phyloP scores from a whole-genome alignment of 148 eudicot species.

The Nepenthes mirabilis region DNA sequence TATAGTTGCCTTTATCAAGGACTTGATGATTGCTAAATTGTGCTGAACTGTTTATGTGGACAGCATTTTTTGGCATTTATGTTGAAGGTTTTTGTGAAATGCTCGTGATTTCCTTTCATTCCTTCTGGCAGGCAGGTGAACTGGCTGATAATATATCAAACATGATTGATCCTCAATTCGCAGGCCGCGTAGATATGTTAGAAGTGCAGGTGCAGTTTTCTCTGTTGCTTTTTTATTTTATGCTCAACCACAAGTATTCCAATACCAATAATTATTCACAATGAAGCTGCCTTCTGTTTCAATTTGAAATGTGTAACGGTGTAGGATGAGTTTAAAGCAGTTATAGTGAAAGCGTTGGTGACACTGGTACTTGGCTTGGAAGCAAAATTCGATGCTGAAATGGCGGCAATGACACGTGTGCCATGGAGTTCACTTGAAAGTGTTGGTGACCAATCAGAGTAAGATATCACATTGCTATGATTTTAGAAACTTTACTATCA shows the following conservation, averaged over 20 bases:
- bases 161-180: slow-evolving; percentile 60
- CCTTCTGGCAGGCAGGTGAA: slow-evolving; percentile 65
- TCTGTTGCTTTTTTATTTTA: no score
- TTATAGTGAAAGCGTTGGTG: slow-evolving; percentile 74
- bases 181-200: slow-evolving; percentile 76
- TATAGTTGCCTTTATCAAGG: no score
- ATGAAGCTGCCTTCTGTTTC: no score
- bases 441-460: slow-evolving; percentile 98
- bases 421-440: slow-evolving; percentile 97
- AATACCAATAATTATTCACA: no score
- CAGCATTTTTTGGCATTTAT: no score
- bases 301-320: background rate
- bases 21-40: no score
- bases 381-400: slow-evolving; percentile 91
- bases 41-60: no score
- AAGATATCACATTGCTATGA: slow-evolving; percentile 16
- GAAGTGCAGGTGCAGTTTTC: slow-evolving; percentile 69
- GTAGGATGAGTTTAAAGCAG: slow-evolving; percentile 96
- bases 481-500: background rate
- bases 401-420: slow-evolving; percentile 96
- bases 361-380: slow-evolving; percentile 94
- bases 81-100: background rate
- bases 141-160: slow-evolving; percentile 90
- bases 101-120: background rate
- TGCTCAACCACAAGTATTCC: no score